Conservation (phyloP, 2,329 filamentous ascomycete species). For the Aschersonia sp. region DNA sequence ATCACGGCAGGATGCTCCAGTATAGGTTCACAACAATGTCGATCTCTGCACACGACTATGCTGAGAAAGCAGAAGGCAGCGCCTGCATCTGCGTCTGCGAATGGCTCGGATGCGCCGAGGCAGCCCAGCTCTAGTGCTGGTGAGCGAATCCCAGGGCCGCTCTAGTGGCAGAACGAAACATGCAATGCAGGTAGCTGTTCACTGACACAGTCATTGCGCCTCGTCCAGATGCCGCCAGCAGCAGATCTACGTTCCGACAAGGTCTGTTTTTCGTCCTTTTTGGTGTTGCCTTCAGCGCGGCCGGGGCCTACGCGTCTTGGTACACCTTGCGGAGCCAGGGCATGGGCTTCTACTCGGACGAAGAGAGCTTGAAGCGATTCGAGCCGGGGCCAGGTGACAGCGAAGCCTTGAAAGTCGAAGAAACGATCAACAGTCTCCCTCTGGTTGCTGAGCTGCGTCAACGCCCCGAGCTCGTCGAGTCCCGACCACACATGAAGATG, state of each 20-base stretch:
- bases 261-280: slow-evolving; percentile 12
- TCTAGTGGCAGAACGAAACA: too few species aligned
- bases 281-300: slow-evolving; percentile 14
- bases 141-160: neutral
- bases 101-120: neutral
- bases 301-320: slow-evolving; percentile 21
- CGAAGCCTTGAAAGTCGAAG: slow-evolving; percentile 46
- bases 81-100: neutral
- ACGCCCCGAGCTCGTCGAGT: slow-evolving; percentile 54
- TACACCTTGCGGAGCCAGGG: slow-evolving; percentile 18
- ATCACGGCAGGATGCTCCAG: neutral
- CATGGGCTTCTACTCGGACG: slow-evolving; percentile 37
- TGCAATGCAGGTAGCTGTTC: too few species aligned
- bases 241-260: slow-evolving; percentile 6
- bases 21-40: slow-evolving; percentile 2
- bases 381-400: slow-evolving; percentile 32
- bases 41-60: neutral
- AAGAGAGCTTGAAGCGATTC: slow-evolving; percentile 58
- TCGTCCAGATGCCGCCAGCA: neutral
- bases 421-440: slow-evolving; percentile 61
- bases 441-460: slow-evolving; percentile 54
- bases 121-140: neutral
- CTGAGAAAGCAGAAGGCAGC: neutral
- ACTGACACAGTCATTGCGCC: too few species aligned
- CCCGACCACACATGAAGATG: slow-evolving; percentile 77